Base-by-base conservation (phyloP, 2,329 filamentous ascomycete genomes). In the Sporothrix euskadiensis region DNA sequence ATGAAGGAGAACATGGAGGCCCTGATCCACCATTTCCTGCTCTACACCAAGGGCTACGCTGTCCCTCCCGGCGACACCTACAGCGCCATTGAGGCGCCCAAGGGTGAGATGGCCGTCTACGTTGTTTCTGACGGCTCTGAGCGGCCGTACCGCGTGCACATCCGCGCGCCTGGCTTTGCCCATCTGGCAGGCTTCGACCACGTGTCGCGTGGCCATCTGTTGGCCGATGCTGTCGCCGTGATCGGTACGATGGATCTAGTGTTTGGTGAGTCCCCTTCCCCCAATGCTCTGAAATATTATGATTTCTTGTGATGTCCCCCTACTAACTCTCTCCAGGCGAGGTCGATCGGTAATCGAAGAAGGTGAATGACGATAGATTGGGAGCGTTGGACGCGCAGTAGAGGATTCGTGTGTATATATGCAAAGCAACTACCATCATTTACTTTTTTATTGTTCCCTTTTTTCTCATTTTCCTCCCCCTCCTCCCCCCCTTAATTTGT, bases 1-100 rank as follows among this genome's bases (percentile, higher is more conserved):
- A 99, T 99, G 96, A 99, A 99, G 89, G 96, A 99, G 89, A 99
- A 99, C 87, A 99, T 99, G 97, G 96, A 99, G 86, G 94, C 96
- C 54, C 89, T 99, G 59, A 99, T 99, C 81, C 96, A 99, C 86
- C 96, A 99, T 87, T 99, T 99, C 88, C 85, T 99, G 77, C 90
- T 99, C 71, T 99, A 95, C 87, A 98, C 94, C 83, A 99, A 99
- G 89, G 96, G 96, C 74, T 99, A 99, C 84, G 89, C 94, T 61
- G 96, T 99, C 4, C 96, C 96, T 59, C 96, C 97, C 8, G 97
- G 96, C 76, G 96, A 99, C 87, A 99, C 96, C 6, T 99, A 99
- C 87, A 94, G 92, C 65, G 95, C 92, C 75, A 99, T 99, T 77
- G 96, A 99, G 87, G 96, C 97, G n/a, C 96, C 96, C 75, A 99